phyloP scores from a whole-genome alignment of 208 protist genomes.

The Crithidia mellificae region DNA sequence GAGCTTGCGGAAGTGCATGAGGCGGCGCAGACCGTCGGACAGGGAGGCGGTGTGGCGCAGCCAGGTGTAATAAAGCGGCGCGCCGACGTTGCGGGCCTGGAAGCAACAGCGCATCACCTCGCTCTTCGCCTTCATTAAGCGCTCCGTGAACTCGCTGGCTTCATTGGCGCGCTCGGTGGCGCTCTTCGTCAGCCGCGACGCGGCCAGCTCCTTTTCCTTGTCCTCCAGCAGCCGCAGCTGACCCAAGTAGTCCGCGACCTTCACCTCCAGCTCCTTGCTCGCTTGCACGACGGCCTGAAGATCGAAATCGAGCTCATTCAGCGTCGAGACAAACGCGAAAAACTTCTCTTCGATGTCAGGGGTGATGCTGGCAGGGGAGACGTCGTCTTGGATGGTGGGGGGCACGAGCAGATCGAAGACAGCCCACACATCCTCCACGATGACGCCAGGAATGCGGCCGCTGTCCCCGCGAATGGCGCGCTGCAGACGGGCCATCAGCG shows the following conservation, averaged over 20 bases:
- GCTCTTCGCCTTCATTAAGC: slow-evolving; percentile 41
- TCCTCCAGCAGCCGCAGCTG: slow-evolving; percentile 25
- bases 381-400: slow-evolving; percentile 33
- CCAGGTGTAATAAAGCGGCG: slow-evolving; percentile 79
- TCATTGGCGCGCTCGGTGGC: slow-evolving; percentile 15
- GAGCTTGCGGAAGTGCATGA: slow-evolving; percentile 78
- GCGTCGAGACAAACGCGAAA: slow-evolving; percentile 55
- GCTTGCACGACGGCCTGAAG: slow-evolving; percentile 41
- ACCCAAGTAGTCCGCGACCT: slow-evolving; percentile 31
- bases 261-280: slow-evolving; percentile 25
- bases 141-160: slow-evolving; percentile 19
- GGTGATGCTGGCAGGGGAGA: slow-evolving; percentile 31
- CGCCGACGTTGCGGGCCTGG: slow-evolving; percentile 47
- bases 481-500: slow-evolving; percentile 33
- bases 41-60: slow-evolving; percentile 68
- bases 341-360: slow-evolving; percentile 36
- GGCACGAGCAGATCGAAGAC: slow-evolving; percentile 71
- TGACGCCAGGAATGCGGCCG: slow-evolving; percentile 46
- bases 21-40: slow-evolving; percentile 58
- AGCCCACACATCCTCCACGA: slow-evolving; percentile 74
- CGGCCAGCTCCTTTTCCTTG: slow-evolving; percentile 3
- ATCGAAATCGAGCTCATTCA: slow-evolving; percentile 66
- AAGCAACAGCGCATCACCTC: slow-evolving; percentile 59
- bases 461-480: slow-evolving; percentile 42
- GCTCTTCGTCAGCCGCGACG: neutral